Conservation (phyloP, 331 rosid genomes). For the Dryas integrifolia region DNA sequence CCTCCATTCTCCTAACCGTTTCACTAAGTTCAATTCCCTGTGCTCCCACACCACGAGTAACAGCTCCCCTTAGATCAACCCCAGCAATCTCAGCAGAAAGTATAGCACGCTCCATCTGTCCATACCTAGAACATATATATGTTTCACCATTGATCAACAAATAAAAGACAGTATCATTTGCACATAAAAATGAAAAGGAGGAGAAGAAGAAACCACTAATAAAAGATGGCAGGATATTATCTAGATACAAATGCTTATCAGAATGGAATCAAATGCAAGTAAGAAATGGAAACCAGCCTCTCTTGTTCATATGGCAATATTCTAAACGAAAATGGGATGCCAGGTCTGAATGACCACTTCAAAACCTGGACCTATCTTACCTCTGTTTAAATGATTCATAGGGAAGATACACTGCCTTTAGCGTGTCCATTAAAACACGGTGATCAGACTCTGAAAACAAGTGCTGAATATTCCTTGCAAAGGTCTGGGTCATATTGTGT, state of each 20-base stretch:
- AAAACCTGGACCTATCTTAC: conserved; percentile 36
- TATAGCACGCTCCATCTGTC: conserved; percentile 97
- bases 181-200: not conserved
- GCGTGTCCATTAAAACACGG: conserved; percentile 61
- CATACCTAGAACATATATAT: conserved; percentile 59
- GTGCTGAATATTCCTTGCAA: conserved; percentile 93
- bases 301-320: not conserved
- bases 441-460: conserved; percentile 82
- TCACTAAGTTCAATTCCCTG: conserved; percentile 99
- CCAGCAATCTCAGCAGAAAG: conserved; percentile 92
- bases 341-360: not conserved
- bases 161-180: conserved; percentile 16
- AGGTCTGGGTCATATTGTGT: conserved; percentile 85
- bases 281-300: not conserved
- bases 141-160: conserved; percentile 23
- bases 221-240: not conserved
- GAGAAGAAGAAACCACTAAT: not conserved
- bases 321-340: not conserved
- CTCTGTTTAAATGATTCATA: conserved; percentile 88
- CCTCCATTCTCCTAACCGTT: conserved; percentile 99
- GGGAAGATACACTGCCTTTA: conserved; percentile 82
- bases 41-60: conserved; percentile 95
- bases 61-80: conserved; percentile 98
- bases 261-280: not conserved
- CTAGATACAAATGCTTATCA: not conserved